Percentiles rank a stretch among this genome's conserved stretches.
Conservation (phyloP, 148 eudicot genomes). For the Beta vulgaris region DNA sequence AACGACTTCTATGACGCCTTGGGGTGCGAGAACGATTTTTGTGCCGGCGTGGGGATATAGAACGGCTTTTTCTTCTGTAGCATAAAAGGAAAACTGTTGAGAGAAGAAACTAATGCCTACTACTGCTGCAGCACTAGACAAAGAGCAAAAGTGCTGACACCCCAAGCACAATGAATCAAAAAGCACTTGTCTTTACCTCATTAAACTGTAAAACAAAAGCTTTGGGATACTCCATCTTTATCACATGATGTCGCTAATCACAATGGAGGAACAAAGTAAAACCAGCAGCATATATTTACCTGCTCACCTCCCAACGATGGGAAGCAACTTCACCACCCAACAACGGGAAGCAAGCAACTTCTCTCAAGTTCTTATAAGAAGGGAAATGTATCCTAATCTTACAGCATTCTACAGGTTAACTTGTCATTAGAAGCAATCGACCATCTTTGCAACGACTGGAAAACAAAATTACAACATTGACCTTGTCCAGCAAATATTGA, state of each 20-base stretch:
- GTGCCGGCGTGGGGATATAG: conserved; percentile 60
- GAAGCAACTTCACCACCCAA: conserved; percentile 63
- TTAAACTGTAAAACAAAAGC: conserved; percentile 63
- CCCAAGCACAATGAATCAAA: conserved; percentile 33
- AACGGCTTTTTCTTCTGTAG: conserved; percentile 84
- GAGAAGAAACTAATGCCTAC: conserved; percentile 18
- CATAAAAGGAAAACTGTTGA: conserved; percentile 31
- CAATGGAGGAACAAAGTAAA: conserved; percentile 66
- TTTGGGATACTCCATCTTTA: conserved; percentile 71
- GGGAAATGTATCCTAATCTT: conserved; percentile 33
- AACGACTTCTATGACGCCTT: conserved; percentile 63
- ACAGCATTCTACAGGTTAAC: conserved; percentile 24
- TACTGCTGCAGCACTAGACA: conserved; percentile 1
- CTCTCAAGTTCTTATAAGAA: conserved; percentile 31
- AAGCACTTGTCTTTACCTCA: conserved; percentile 79
- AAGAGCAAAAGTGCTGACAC: conserved; percentile 20
- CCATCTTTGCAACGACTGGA: conserved; percentile 3
- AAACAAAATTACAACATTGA: conserved; percentile 1
- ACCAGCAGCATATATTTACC: conserved; percentile 70
- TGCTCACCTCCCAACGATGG: conserved; percentile 58
- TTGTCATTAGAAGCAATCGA: background rate
- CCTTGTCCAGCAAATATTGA: background rate
- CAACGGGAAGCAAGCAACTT: conserved; percentile 55
- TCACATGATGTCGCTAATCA: conserved; percentile 71
- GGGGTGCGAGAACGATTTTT: conserved; percentile 70